phyloP scores from a whole-genome alignment of 148 eudicot species.

The Vaccinium macrocarpon region DNA sequence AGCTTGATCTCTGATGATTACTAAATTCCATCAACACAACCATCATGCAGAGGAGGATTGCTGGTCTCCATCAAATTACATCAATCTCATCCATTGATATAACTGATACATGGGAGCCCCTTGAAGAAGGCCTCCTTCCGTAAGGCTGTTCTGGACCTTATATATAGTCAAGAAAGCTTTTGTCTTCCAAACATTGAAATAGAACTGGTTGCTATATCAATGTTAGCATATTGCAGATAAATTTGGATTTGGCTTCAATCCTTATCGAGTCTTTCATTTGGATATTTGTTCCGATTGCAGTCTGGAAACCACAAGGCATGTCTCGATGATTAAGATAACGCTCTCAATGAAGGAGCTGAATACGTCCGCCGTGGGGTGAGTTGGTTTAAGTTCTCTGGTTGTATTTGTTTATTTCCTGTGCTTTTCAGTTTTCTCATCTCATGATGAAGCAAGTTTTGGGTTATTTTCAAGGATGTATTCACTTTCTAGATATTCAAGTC shows the following conservation, averaged over 20 bases:
- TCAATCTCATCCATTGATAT: conserved; percentile 85
- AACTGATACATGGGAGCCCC: conserved; percentile 96
- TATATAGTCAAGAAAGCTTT: too few species aligned
- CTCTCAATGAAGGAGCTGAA: conserved; percentile 77
- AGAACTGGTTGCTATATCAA: neutral
- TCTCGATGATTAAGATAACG: conserved; percentile 83
- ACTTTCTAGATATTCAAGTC: neutral
- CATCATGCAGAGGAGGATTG: conserved; percentile 78
- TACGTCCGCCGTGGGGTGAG: conserved; percentile 68
- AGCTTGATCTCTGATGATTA: neutral
- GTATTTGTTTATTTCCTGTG: neutral
- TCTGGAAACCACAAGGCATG: conserved; percentile 92
- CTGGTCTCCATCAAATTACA: conserved; percentile 92
- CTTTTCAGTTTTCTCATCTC: neutral
- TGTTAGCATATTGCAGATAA: neutral
- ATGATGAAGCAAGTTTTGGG: neutral
- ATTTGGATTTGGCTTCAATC: neutral
- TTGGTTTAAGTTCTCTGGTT: neutral
- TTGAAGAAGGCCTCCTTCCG: conserved; percentile 98
- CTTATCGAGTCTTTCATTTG: neutral
- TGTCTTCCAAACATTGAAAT: neutral
- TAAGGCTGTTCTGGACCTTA: conserved; percentile 35
- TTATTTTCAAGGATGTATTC: neutral
- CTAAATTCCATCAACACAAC: conserved; percentile 7
- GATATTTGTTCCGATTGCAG: conserved; percentile 30